phyloP scores from a whole-genome alignment of 169 alveolate species.

The Theileria luwenshuni region DNA sequence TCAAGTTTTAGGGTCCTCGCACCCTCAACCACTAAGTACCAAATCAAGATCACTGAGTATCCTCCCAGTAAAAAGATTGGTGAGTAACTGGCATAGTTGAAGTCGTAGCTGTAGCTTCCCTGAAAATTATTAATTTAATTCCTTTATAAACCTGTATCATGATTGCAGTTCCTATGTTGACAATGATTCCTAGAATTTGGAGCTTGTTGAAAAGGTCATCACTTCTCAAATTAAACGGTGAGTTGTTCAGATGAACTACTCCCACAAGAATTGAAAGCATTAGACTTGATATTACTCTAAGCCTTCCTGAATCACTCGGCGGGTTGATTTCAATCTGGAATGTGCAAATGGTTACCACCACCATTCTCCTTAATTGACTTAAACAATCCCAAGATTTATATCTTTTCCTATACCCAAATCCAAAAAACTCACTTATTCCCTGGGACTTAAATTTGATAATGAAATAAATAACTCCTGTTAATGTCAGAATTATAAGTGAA shows the following conservation, averaged over 20 bases:
- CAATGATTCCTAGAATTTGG: slow-evolving; percentile 26
- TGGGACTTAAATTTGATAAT: not conserved
- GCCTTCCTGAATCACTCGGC: slow-evolving; percentile 39
- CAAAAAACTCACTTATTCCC: slow-evolving; percentile 13
- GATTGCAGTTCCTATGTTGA: slow-evolving; percentile 46
- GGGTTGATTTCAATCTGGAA: slow-evolving; percentile 40
- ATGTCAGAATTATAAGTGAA: not conserved
- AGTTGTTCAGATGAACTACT: slow-evolving; percentile 17
- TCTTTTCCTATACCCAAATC: slow-evolving; percentile 40
- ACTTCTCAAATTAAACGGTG: slow-evolving; percentile 50
- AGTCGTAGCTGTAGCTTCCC: slow-evolving; percentile 66
- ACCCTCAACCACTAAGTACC: slow-evolving; percentile 57
- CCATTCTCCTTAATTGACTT: slow-evolving; percentile 24
- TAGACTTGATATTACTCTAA: slow-evolving; percentile 37
- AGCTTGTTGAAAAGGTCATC: slow-evolving; percentile 57
- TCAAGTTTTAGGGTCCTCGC: slow-evolving; percentile 32
- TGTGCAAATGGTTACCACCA: slow-evolving; percentile 31
- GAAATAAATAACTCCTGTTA: no score
- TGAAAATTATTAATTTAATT: not conserved
- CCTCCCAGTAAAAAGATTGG: slow-evolving; percentile 32
- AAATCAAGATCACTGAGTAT: slow-evolving; percentile 24
- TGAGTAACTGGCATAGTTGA: slow-evolving; percentile 29
- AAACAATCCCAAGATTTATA: slow-evolving; percentile 55
- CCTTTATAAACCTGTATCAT: slow-evolving; percentile 20
- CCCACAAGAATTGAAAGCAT: slow-evolving; percentile 24